Evolutionary conservation across 352 stramenopile genomes (phyloP).

Genomic region (Phytophthora podocarpi): DNA sequence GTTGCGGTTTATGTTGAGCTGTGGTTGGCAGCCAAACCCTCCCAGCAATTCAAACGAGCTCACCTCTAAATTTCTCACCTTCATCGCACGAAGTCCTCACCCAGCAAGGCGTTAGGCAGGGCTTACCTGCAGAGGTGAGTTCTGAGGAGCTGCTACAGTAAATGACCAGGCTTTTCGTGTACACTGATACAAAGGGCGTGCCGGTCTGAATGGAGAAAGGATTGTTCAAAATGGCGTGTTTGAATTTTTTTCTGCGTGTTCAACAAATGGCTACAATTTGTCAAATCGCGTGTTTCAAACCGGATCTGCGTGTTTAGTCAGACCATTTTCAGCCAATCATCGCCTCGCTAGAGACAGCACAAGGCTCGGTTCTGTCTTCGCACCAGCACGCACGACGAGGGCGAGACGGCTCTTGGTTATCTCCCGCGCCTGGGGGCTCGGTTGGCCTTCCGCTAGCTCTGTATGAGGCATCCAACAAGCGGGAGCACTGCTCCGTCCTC

Average conservation of each 20-base stretch:
- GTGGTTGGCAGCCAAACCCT: too few species aligned
- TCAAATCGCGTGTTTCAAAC: constrained; percentile 5
- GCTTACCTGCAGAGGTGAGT: too few species aligned
- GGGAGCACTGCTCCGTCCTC: not conserved
- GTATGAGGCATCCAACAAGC: constrained; percentile 17
- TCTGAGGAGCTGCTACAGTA: too few species aligned
- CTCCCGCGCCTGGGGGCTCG: constrained; percentile 18
- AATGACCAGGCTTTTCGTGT: too few species aligned
- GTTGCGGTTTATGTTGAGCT: too few species aligned
- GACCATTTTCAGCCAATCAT: constrained; percentile 34
- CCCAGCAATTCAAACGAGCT: too few species aligned
- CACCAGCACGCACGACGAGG: constrained; percentile 9
- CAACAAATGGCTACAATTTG: constrained; percentile 21
- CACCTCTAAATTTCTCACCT: too few species aligned
- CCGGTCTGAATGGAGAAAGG: too few species aligned
- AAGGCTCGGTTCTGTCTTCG: not conserved
- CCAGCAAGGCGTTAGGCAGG: too few species aligned
- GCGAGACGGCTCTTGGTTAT: constrained; percentile 13
- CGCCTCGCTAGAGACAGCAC: constrained; percentile 10
- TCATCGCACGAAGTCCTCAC: too few species aligned
- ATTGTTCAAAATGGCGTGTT: constrained; percentile 27
- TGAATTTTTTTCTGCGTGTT: constrained; percentile 5
- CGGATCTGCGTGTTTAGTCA: constrained; percentile 6
- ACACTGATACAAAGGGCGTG: too few species aligned
- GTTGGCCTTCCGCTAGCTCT: constrained; percentile 12